Conservation (phyloP, 192 early-diverging fungal species). For the Coemansia biformis region DNA sequence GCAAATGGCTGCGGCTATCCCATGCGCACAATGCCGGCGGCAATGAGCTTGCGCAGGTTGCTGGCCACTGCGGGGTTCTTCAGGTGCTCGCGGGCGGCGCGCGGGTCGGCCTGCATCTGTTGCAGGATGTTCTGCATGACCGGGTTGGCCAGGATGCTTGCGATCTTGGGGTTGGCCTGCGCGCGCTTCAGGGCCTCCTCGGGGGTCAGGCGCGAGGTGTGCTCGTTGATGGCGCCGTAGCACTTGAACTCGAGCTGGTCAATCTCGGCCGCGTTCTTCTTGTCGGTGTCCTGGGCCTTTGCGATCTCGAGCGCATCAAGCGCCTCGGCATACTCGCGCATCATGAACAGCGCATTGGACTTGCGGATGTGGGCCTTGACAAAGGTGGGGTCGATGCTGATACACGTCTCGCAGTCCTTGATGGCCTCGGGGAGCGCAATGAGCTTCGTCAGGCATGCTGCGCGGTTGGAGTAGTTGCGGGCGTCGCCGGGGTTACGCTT, state of each 20-base stretch:
- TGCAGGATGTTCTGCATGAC: conserved; percentile 95
- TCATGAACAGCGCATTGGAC: conserved; percentile 81
- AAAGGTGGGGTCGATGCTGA: conserved; percentile 79
- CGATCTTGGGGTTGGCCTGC: conserved; percentile 88
- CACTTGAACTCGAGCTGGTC: conserved; percentile 73
- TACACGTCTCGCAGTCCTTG: conserved; percentile 90
- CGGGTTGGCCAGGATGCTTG: conserved; percentile 81
- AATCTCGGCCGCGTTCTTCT: conserved; percentile 82
- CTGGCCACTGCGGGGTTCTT: conserved; percentile 92
- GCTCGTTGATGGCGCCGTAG: conserved; percentile 69
- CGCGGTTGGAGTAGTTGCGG: conserved; percentile 92
- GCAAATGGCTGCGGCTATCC: conserved; percentile 51
- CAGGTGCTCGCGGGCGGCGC: conserved; percentile 88
- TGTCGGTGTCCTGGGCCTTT: conserved; percentile 71
- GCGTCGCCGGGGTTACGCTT: conserved; percentile 90
- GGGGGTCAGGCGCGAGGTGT: conserved; percentile 48
- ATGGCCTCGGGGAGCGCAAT: conserved; percentile 90
- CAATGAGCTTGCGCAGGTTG: conserved; percentile 90
- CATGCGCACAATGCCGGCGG: conserved; percentile 78
- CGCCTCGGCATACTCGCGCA: conserved; percentile 80
- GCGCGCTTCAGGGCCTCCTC: conserved; percentile 82
- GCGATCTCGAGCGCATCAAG: conserved; percentile 79
- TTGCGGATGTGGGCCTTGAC: conserved; percentile 95
- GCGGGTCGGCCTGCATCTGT: conserved; percentile 95
- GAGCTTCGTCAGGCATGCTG: conserved; percentile 91